Evolutionary conservation across 2,329 filamentous ascomycete genomes (phyloP).

Genomic region (Huntiella bhutanensis): DNA sequence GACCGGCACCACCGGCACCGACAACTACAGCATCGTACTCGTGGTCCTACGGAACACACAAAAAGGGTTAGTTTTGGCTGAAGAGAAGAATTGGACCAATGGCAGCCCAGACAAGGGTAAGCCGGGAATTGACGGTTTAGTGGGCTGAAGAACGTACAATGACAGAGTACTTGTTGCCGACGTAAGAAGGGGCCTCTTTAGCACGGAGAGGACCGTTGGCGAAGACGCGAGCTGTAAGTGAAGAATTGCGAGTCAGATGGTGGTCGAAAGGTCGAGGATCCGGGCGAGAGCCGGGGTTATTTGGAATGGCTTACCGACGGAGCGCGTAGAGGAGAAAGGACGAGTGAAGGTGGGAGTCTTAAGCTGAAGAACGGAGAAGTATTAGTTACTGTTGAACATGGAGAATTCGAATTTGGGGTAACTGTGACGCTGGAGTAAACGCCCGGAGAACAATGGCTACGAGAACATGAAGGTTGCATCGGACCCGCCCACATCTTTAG

Average conservation of each 20-base stretch:
- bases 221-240: slow-evolving; percentile 54
- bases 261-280: neutral
- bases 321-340: slow-evolving; percentile 72
- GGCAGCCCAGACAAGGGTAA: neutral
- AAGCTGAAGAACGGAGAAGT: slow-evolving; percentile 1
- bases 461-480: neutral
- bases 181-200: slow-evolving; percentile 76
- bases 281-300: neutral
- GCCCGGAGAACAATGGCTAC: slow-evolving; percentile 1
- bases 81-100: neutral
- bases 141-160: slow-evolving; percentile 43
- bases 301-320: slow-evolving; percentile 41
- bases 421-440: neutral
- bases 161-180: slow-evolving; percentile 82
- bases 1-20: slow-evolving; percentile 62
- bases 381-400: neutral
- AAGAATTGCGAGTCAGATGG: neutral
- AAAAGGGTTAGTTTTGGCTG: neutral
- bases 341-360: slow-evolving; percentile 36
- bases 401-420: neutral
- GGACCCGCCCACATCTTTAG: too few relatives aligned
- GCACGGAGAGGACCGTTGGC: slow-evolving; percentile 71
- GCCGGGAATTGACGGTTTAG: neutral
- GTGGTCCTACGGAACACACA: slow-evolving; percentile 52
- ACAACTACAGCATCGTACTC: slow-evolving; percentile 97